Base-by-base conservation (phyloP, 495 filamentous ascomycete genomes). In the Penicillium maclennaniae region DNA sequence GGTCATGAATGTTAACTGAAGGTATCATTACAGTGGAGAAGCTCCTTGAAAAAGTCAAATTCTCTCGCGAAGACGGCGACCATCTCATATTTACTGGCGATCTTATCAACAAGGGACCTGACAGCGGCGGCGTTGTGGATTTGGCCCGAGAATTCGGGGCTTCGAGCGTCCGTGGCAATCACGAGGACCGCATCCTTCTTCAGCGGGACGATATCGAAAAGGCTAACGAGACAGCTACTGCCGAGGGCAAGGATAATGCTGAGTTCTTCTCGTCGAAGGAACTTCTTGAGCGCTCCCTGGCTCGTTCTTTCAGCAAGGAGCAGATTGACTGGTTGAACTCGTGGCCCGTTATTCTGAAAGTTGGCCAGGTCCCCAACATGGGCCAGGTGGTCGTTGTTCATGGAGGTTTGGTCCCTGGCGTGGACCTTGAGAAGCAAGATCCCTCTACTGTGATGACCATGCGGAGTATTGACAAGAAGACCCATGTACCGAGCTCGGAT, bases 401-500 rank as follows among this genome's bases (percentile, higher is more conserved):
- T 72, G 93, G 79, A 0, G 93, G 93, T 1, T 66, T 97, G 1
- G 81, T 91, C 0, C 89, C 92, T 0, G 87, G 80, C 0, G 73
- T 95, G 7, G 66, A 77, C 0, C 73, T 96, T 4, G 77, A 87
- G 45, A 74, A 80, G 49, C 89, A 96, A 58, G 88, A 96, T 69
- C 85, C 91, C 0, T 82, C 80, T 60, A 82, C 83, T 41, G 85
- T 87, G 14, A 97, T 97, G 91, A 92, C 87, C 60, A 95, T 98
- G 91, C 83, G 89, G 43, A 89, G 83, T 4, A 83, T 97, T 41
- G 79, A 86, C 63, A 58, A 79, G 36, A 67, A 82, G 19, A 83
- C 81, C 3, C 77, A 81, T 45, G 70, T 87, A 6, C 87, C 87
- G 4, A 83, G 81, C 51, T 73, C 79, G 17, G 67, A 62, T 41